A percentile compares a stretch with the other conserved stretches of the same genome.
Evolutionary conservation across 2,329 filamentous ascomycete genomes (phyloP).

Genomic region (Aspergillus thermomutatus): DNA sequence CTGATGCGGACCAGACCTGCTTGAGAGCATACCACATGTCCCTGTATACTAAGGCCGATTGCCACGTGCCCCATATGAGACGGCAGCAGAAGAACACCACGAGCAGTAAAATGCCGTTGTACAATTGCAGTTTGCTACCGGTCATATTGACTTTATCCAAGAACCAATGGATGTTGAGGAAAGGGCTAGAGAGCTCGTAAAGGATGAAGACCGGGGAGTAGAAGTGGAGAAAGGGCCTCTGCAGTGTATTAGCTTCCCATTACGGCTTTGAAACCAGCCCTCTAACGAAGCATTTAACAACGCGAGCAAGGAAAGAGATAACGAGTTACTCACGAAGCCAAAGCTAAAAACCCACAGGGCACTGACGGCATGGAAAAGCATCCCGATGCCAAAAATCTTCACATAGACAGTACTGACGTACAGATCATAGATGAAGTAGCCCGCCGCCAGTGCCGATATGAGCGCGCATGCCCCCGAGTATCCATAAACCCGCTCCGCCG

Average conservation of each 20-base stretch:
- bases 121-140: conserved; percentile 58
- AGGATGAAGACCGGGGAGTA: conserved; percentile 64
- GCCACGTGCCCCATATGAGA: conserved; percentile 61
- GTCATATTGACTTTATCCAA: conserved; percentile 66
- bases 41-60: conserved; percentile 56
- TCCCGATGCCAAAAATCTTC: conserved; percentile 57
- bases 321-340: conserved; percentile 56
- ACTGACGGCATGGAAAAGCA: conserved; percentile 60
- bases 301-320: neutral
- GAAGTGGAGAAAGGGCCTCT: conserved; percentile 65
- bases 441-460: conserved; percentile 58
- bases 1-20: conserved; percentile 33
- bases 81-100: conserved; percentile 60
- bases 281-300: neutral
- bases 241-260: conserved; percentile 4
- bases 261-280: neutral
- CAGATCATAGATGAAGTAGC: conserved; percentile 65
- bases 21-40: conserved; percentile 57
- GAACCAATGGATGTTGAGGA: conserved; percentile 69
- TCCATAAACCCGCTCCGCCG: conserved; percentile 55
- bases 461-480: conserved; percentile 59
- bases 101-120: conserved; percentile 61
- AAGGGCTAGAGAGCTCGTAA: conserved; percentile 64
- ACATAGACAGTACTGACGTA: conserved; percentile 55
- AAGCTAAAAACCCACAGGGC: conserved; percentile 60